Conservation (phyloP, 2,329 filamentous ascomycete species). For the Talaromyces sp. region DNA sequence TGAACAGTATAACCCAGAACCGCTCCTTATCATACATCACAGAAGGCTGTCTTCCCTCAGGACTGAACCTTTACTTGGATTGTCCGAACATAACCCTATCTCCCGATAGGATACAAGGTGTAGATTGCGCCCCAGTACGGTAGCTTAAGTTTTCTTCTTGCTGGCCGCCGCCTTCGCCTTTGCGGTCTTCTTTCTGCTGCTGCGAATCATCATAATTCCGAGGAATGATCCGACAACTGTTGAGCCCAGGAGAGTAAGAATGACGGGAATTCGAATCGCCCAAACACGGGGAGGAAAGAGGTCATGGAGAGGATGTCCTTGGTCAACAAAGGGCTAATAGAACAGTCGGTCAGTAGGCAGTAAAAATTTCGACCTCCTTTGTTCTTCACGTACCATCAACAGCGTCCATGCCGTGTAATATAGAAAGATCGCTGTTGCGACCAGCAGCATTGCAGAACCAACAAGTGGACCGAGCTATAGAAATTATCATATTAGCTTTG, state of each 20-base stretch:
- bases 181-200: conserved; percentile 94
- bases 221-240: conserved; percentile 96
- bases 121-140: neutral
- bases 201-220: conserved; percentile 96
- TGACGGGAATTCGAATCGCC: conserved; percentile 97
- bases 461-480: conserved; percentile 83
- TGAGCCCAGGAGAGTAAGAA: conserved; percentile 84
- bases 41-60: neutral
- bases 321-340: conserved; percentile 90
- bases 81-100: neutral
- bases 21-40: neutral
- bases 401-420: conserved; percentile 99
- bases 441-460: conserved; percentile 71
- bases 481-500: neutral
- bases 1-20: neutral
- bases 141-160: conserved; percentile 61
- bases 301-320: conserved; percentile 86
- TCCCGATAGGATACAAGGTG: neutral
- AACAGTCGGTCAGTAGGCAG: neutral
- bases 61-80: neutral
- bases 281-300: conserved; percentile 96
- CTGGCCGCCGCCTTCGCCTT: conserved; percentile 80
- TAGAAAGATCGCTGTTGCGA: conserved; percentile 68
- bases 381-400: conserved; percentile 68
- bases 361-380: neutral